A percentile compares a stretch with the other conserved stretches of the same genome.
Evolutionary conservation across 179 eudicot genomes (phyloP).

Genomic region (Beta corolliflora): DNA sequence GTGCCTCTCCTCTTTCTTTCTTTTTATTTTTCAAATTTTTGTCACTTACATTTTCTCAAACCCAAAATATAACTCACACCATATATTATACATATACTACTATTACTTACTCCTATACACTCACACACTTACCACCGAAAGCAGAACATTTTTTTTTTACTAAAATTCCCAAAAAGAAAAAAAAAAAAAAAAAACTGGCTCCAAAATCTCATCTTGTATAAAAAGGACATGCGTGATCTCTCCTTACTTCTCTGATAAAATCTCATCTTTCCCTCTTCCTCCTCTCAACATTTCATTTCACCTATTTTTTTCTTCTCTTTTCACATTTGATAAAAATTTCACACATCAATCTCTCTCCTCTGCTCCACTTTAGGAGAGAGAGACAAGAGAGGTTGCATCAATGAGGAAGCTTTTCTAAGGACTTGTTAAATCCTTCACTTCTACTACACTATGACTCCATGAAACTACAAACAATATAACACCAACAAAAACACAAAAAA

Average conservation of each 20-base stretch:
- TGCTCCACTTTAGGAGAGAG: slow-evolving; percentile 23
- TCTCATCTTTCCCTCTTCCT: slow-evolving; percentile 17
- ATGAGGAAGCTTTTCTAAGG: slow-evolving; percentile 15
- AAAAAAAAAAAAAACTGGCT: background rate
- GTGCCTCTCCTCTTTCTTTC: slow-evolving; percentile 35
- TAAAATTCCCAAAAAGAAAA: background rate
- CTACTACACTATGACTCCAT: background rate
- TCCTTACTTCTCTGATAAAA: slow-evolving; percentile 25
- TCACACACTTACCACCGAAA: slow-evolving; percentile 14
- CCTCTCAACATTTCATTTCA: background rate
- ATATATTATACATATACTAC: background rate
- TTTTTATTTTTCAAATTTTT: slow-evolving; percentile 13
- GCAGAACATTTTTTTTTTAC: background rate
- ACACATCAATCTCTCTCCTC: slow-evolving; percentile 28
- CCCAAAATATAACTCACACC: background rate
- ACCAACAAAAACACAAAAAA: background rate
- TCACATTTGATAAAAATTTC: background rate
- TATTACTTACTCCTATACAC: background rate
- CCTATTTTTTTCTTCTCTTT: background rate
- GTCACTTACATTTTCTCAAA: background rate
- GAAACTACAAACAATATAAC: background rate
- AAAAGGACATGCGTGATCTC: slow-evolving; percentile 36
- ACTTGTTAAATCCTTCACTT: slow-evolving; percentile 4
- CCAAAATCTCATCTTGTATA: slow-evolving; percentile 22
- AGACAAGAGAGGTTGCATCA: background rate